A percentile compares a stretch with the other conserved stretches of the same genome.
These are phyloP conservation scores for Penicillium brevicompactum DNA, from an alignment of 2,329 filamentous ascomycete genomes.

Conservation along the genomic window DNA sequence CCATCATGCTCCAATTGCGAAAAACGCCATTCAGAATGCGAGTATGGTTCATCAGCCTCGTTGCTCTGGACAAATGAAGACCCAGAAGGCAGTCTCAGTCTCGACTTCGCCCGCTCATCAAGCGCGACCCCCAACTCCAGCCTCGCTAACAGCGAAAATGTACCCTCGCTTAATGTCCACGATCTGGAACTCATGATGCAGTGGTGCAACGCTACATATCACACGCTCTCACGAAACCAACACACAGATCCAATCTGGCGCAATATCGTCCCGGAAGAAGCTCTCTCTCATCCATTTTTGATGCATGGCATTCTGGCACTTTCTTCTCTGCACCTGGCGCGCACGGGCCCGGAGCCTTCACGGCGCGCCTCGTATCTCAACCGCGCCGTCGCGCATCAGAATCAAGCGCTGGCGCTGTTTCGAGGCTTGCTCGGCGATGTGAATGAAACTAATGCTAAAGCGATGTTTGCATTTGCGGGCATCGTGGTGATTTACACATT, in stretches of 20 bases:
- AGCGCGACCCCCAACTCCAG: neutral
- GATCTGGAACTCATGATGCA: constrained; percentile 49
- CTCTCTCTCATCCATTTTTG: constrained; percentile 35
- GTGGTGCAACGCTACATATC: constrained; percentile 41
- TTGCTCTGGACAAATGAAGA: constrained; percentile 37
- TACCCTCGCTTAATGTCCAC: constrained; percentile 44
- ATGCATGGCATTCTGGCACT: constrained; percentile 42
- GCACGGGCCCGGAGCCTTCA: constrained; percentile 27
- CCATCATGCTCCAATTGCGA: constrained; percentile 37
- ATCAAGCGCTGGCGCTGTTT: constrained; percentile 38
- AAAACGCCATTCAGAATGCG: constrained; percentile 34
- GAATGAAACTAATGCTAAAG: constrained; percentile 40
- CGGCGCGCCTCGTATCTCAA: constrained; percentile 33
- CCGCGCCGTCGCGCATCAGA: constrained; percentile 39
- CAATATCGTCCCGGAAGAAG: constrained; percentile 34
- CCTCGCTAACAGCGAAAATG: constrained; percentile 5
- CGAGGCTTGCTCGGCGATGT: constrained; percentile 35
- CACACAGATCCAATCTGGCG: constrained; percentile 39
- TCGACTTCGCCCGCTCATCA: constrained; percentile 16
- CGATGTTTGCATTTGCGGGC: constrained; percentile 42
- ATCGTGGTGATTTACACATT: constrained; percentile 44
- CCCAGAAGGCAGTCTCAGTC: constrained; percentile 2
- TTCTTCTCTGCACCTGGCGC: constrained; percentile 37
- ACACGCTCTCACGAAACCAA: constrained; percentile 29
- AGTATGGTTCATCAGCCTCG: constrained; percentile 34